Base-by-base conservation (phyloP, 2,329 filamentous ascomycete species). In the Mycosphaerella sp. region DNA sequence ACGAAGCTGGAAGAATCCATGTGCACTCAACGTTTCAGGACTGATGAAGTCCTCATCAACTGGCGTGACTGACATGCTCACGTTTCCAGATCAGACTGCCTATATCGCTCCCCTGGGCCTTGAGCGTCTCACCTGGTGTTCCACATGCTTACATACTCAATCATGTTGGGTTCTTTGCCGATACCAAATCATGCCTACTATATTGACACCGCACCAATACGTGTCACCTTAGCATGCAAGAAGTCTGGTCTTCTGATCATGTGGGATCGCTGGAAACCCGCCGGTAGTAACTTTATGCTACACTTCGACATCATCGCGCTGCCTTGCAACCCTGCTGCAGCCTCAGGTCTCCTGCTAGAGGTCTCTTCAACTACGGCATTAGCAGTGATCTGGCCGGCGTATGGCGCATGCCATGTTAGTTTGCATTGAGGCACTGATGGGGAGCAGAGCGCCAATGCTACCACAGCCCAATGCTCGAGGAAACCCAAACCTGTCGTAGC, bases 1-100 rank as follows among this genome's bases (percentile, higher is more conserved):
- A 96, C 90, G 1, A 74, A 80, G 6, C 69, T 97, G 45, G 83
- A 85, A 59, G 87, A 96, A 43, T 92, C 86, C 62, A 89, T 86
- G 10, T 95, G 72, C 56, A 78, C 76, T 38, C 76, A 78, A 57
- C 66, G 76, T 12, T 78, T 77, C 59, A 67, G 76, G 55, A 78
- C 76, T 4, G 76, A 78, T 56, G 75, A 77, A 56, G 75, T 77
- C 0, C 71, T 73, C 54, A 72, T 78, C 40, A 73, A 75, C 40
- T 78, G 76, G 76, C 69, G 75, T 56, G 72, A 76, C 42, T 74
- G 51, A 53, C 11, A 10, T 23, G 10, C 5, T 42, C n/a, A 10
- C 29, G 14, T 26, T 26, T 32, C 10, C 45, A 40, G 23, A 9
- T 42, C 9, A 17, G n/a, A 21, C 21, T 12, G 40, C 14, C 32